phyloP scores from a whole-genome alignment of 1,139 yeast species.

The Lodderomyces pseudojiufengensis region DNA sequence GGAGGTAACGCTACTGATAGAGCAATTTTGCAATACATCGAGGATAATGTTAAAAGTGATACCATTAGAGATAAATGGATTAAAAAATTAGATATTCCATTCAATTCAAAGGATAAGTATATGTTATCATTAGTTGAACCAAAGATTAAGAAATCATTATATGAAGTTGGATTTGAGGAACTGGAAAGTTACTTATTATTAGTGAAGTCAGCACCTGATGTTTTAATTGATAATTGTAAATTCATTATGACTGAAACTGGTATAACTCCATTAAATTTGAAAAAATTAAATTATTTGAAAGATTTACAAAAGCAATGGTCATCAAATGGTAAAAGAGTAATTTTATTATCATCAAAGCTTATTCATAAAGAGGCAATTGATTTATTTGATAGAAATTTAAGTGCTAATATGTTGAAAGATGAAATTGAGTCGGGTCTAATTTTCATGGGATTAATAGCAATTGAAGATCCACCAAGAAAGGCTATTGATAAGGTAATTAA shows the following conservation, averaged over 20 bases:
- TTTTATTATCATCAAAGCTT: conserved; percentile 32
- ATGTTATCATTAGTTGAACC: conserved; percentile 35
- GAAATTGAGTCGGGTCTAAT: conserved; percentile 18
- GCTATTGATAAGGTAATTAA: conserved; percentile 38
- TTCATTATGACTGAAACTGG: conserved; percentile 17
- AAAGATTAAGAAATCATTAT: conserved; percentile 13
- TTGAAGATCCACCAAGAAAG: conserved; percentile 50
- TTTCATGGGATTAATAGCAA: conserved; percentile 45
- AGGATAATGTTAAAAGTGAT: conserved; percentile 15
- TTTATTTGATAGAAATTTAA: conserved; percentile 10
- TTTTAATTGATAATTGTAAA: conserved; percentile 33
- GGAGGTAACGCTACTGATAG: conserved; percentile 51
- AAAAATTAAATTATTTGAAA: conserved; percentile 17
- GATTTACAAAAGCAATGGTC: conserved; percentile 38
- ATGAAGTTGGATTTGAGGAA: conserved; percentile 13
- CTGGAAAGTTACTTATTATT: conserved; percentile 21
- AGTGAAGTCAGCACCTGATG: conserved; percentile 52
- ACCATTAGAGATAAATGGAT: conserved; percentile 10
- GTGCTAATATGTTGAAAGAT: conserved; percentile 15
- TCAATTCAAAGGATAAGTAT: conserved; percentile 47
- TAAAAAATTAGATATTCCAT: conserved; percentile 32
- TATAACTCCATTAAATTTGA: conserved; percentile 13
- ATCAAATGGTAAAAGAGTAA: conserved; percentile 43
- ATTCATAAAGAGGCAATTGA: conserved; percentile 14
- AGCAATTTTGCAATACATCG: conserved; percentile 39